These are phyloP conservation scores for Rhodotorula graminis DNA, from an alignment of 768 basidiomycete genomes.

Conservation along the genomic window DNA sequence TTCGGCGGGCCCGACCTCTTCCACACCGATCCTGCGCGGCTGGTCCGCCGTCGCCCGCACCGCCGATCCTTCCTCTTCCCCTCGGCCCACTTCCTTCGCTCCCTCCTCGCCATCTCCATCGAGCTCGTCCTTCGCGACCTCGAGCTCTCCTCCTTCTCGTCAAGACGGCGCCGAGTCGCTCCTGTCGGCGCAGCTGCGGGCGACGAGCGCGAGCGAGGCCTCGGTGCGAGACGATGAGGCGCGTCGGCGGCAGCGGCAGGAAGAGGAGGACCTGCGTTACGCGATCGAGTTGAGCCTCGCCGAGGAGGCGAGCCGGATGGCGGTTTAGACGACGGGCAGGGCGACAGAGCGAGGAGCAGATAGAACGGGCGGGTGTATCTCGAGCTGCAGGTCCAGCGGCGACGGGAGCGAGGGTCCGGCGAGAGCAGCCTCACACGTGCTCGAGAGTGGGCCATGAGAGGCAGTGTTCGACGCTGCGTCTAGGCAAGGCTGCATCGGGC, in stretches of 20 bases:
- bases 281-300: constrained; percentile 27
- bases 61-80: too few relatives aligned
- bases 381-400: too few relatives aligned
- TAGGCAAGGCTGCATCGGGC: too few relatives aligned
- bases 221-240: constrained; percentile 1
- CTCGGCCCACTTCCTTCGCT: not conserved
- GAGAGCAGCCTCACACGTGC: too few relatives aligned
- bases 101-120: not conserved
- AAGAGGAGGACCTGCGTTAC: constrained; percentile 30
- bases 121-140: not conserved
- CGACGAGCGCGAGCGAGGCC: not conserved
- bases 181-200: constrained; percentile 13
- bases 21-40: constrained; percentile 1
- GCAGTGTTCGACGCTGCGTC: too few relatives aligned
- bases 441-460: too few relatives aligned
- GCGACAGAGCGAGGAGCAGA: too few relatives aligned
- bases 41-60: constrained; percentile 7
- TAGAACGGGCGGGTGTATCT: too few relatives aligned
- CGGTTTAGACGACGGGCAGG: not conserved
- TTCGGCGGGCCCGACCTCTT: too few relatives aligned
- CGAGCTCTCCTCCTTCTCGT: not conserved
- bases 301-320: constrained; percentile 15
- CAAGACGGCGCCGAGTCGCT: constrained; percentile 6
- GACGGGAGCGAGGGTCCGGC: too few relatives aligned
- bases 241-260: constrained; percentile 1